A percentile compares a stretch with the other conserved stretches of the same genome.
phyloP scores from a whole-genome alignment of 2,329 filamentous ascomycete species.

The Juglanconis oblonga region DNA sequence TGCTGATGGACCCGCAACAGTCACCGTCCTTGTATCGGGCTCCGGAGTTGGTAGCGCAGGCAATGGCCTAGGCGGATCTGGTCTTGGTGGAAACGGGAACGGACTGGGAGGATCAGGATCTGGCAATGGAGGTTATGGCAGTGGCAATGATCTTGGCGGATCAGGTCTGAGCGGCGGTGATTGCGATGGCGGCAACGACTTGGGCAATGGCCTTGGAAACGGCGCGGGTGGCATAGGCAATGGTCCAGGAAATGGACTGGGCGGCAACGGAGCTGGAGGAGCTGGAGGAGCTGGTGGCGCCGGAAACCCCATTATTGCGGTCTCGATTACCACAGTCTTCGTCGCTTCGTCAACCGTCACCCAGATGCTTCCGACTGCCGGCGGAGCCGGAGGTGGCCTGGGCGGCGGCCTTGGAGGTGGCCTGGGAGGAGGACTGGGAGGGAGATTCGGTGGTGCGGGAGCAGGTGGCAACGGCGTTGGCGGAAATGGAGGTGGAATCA shows the following conservation, averaged over 20 bases:
- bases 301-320: neutral
- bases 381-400: neutral
- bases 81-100: slow-evolving; percentile 1
- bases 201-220: slow-evolving; percentile 1
- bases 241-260: neutral
- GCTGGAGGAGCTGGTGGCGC: neutral
- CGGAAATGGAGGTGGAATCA: slow-evolving; percentile 10
- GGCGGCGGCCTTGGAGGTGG: neutral
- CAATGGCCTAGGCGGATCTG: slow-evolving; percentile 8
- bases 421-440: neutral
- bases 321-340: slow-evolving; percentile 4
- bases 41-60: slow-evolving; percentile 6
- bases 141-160: slow-evolving; percentile 3
- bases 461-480: slow-evolving; percentile 1
- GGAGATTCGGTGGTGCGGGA: slow-evolving; percentile 1
- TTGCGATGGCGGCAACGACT: neutral
- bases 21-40: slow-evolving; percentile 8
- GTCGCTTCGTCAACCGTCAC: slow-evolving; percentile 4
- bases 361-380: neutral
- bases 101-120: slow-evolving; percentile 3
- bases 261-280: slow-evolving; percentile 3
- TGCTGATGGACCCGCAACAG: slow-evolving; percentile 8
- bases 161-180: neutral
- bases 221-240: slow-evolving; percentile 1
- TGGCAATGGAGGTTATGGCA: neutral